These are phyloP conservation scores for Hyphopichia pseudoburtonii DNA, from an alignment of 1,139 yeast species.

Conservation along the genomic window DNA sequence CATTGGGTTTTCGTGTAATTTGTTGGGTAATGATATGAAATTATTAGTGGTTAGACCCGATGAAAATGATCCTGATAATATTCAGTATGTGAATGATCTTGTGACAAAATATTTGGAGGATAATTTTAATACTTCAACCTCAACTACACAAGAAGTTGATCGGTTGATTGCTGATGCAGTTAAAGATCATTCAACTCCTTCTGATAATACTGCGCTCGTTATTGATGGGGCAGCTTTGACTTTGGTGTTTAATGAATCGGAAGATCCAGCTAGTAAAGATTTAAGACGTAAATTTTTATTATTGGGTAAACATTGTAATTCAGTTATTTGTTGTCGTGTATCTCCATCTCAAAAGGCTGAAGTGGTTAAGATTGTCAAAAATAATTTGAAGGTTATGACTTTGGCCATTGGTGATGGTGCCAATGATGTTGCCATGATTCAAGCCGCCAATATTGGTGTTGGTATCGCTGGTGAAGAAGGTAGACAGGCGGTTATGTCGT, in stretches of 20 bases:
- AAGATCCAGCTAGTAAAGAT: conserved; percentile 18
- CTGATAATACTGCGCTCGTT: conserved; percentile 46
- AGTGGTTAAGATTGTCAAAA: conserved; percentile 54
- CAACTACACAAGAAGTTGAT: conserved; percentile 21
- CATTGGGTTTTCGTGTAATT: conserved; percentile 93
- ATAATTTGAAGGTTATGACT: conserved; percentile 55
- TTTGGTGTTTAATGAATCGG: conserved; percentile 33
- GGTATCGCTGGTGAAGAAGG: conserved; percentile 74
- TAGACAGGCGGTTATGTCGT: conserved; percentile 66
- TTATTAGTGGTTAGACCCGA: conserved; percentile 64
- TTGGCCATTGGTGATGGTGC: conserved; percentile 70
- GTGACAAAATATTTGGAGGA: conserved; percentile 41
- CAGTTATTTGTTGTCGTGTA: conserved; percentile 65
- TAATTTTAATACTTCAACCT: conserved; percentile 33
- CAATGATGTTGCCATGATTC: conserved; percentile 69
- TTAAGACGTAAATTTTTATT: conserved; percentile 46
- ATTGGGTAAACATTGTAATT: conserved; percentile 58
- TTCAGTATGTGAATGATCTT: conserved; percentile 30
- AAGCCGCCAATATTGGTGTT: conserved; percentile 63
- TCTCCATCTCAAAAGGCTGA: conserved; percentile 65
- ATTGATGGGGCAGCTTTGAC: conserved; percentile 58
- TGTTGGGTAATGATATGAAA: conserved; percentile 85
- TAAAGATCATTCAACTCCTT: conserved; percentile 52
- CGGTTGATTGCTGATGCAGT: conserved; percentile 41
- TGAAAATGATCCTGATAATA: conserved; percentile 23